Conservation (phyloP, 768 basidiomycete species). For the Lepiota venenata region DNA sequence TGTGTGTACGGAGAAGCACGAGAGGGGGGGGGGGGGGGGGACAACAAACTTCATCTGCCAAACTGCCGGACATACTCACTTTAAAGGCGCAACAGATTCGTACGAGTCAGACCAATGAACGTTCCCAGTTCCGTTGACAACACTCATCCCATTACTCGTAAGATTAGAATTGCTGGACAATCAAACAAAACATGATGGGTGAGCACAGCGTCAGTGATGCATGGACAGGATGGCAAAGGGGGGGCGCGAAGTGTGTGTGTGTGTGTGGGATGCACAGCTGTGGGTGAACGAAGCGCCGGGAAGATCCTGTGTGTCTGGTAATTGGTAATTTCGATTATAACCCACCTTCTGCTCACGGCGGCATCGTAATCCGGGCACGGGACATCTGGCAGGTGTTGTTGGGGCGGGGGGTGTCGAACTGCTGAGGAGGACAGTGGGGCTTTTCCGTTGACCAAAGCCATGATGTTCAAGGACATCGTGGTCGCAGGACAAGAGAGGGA, state of each 20-base stretch:
- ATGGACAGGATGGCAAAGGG: not conserved
- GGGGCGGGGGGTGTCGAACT: not conserved
- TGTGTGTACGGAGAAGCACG: not conserved
- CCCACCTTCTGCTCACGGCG: slow-evolving; percentile 37
- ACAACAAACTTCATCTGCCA: not conserved
- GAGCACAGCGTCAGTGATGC: slow-evolving; percentile 7
- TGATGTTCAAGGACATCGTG: slow-evolving; percentile 12
- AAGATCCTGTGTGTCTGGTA: not conserved
- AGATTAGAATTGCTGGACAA: slow-evolving; percentile 25
- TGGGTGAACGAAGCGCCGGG: slow-evolving; percentile 16
- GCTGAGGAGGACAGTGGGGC: no score
- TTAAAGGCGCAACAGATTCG: slow-evolving; percentile 19
- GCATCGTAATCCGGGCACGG: slow-evolving; percentile 39
- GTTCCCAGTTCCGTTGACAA: not conserved
- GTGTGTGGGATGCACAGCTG: slow-evolving; percentile 2
- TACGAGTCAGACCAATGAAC: slow-evolving; percentile 18
- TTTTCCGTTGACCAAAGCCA: slow-evolving; percentile 7
- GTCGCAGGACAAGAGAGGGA: slow-evolving; percentile 9
- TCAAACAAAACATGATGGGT: not conserved
- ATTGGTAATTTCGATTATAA: not conserved
- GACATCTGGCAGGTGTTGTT: slow-evolving; percentile 23
- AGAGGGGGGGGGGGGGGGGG: not conserved
- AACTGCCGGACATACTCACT: slow-evolving; percentile 14
- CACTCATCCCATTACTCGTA: slow-evolving; percentile 16
- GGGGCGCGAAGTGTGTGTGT: no score